phyloP scores from a whole-genome alignment of 139 green algal genomes.

The Chlamydomonas sp. region DNA sequence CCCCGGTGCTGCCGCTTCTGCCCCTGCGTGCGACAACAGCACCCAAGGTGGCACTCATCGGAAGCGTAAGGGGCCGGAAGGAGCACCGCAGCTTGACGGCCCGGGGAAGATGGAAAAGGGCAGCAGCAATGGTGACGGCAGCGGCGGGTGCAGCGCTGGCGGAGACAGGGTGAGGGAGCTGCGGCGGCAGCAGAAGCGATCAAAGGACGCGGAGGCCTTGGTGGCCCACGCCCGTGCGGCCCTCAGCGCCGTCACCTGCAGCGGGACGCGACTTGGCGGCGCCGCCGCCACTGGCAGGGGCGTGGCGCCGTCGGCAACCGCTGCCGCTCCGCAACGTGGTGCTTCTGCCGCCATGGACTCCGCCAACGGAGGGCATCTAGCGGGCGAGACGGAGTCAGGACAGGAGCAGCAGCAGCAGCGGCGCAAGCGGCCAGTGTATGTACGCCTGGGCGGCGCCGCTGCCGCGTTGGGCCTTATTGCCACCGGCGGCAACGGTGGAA shows the following conservation, averaged over 20 bases:
- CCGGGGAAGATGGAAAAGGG: no score
- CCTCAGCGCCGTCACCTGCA: not conserved
- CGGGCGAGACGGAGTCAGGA: not conserved
- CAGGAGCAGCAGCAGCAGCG: slow-evolving; percentile 23
- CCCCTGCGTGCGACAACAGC: no score
- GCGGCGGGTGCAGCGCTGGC: not conserved
- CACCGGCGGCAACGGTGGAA: not conserved
- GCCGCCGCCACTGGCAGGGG: no score
- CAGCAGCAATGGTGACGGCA: no score
- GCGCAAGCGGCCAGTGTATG: not conserved
- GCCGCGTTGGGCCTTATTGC: slow-evolving; percentile 31
- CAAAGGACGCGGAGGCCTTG: not conserved
- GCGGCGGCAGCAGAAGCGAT: not conserved
- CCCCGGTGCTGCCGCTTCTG: no score
- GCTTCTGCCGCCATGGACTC: not conserved
- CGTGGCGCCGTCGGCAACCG: not conserved
- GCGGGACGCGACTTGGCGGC: not conserved
- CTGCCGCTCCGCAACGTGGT: not conserved
- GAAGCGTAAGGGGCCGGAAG: no score
- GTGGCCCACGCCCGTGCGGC: not conserved
- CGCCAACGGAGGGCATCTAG: not conserved
- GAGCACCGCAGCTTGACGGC: no score
- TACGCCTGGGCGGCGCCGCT: not conserved
- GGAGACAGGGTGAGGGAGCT: not conserved
- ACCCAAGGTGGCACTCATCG: no score